Conservation (phyloP, 805 yeast species). For the Suhomyces sp. region DNA sequence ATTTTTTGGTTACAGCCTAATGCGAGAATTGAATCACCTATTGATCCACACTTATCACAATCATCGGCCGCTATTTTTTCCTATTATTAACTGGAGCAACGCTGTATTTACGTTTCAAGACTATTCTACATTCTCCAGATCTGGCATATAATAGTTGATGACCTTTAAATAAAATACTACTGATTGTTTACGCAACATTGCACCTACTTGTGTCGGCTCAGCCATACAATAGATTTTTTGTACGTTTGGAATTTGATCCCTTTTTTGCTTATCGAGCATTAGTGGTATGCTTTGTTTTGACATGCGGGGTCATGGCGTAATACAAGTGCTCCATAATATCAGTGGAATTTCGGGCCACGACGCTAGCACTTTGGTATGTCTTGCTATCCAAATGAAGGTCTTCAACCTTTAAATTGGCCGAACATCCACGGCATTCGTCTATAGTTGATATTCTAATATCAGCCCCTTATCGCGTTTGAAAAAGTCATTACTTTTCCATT, state of each 20-base stretch:
- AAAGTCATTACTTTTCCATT: not conserved
- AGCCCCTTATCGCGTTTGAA: not conserved
- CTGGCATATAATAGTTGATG: slow-evolving; percentile 1
- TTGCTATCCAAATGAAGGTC: not conserved
- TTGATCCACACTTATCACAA: not conserved
- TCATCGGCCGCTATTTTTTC: not conserved
- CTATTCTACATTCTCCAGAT: not conserved
- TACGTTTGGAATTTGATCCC: not conserved
- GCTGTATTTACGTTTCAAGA: not conserved
- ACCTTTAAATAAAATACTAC: not conserved
- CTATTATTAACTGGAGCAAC: not conserved
- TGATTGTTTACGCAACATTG: not conserved
- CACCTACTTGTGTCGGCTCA: not conserved
- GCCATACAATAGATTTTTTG: not conserved
- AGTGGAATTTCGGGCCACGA: not conserved
- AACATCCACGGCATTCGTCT: not conserved
- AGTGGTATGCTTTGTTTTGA: not conserved
- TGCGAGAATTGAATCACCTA: not conserved
- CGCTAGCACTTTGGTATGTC: not conserved
- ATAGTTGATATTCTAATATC: not conserved
- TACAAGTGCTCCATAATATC: not conserved
- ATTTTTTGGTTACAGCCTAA: not conserved
- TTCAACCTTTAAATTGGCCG: not conserved
- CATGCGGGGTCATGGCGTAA: not conserved
- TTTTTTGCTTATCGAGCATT: not conserved